Conservation (phyloP, 768 basidiomycete species). For the Leccinum uliginosum region DNA sequence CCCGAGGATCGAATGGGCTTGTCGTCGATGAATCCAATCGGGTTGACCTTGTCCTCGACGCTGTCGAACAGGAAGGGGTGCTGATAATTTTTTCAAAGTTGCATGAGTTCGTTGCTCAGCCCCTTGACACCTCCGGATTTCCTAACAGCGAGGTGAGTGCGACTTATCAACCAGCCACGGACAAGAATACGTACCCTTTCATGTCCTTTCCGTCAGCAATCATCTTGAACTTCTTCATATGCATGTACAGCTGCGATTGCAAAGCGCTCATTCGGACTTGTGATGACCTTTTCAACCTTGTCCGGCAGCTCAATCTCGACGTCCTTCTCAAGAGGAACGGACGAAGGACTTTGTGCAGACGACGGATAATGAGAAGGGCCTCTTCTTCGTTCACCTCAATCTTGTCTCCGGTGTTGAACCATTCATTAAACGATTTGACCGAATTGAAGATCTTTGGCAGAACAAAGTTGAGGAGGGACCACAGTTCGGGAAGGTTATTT, state of each 20-base stretch:
- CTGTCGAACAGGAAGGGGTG: slow-evolving; percentile 96
- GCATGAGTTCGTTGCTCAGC: slow-evolving; percentile 93
- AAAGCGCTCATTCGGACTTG: slow-evolving; percentile 91
- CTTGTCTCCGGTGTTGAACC: slow-evolving; percentile 99
- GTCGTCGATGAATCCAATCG: slow-evolving; percentile 75
- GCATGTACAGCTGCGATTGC: slow-evolving; percentile 90
- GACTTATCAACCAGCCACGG: not conserved
- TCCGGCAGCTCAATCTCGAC: slow-evolving; percentile 94
- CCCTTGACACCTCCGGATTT: slow-evolving; percentile 80
- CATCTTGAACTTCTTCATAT: slow-evolving; percentile 99
- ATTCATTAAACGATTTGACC: slow-evolving; percentile 98
- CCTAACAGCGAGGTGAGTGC: slow-evolving; percentile 34
- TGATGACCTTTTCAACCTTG: slow-evolving; percentile 98
- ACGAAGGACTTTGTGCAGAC: slow-evolving; percentile 91
- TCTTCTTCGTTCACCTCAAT: slow-evolving; percentile 99
- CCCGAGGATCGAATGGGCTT: slow-evolving; percentile 83
- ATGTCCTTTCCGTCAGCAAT: slow-evolving; percentile 76
- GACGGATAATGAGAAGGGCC: slow-evolving; percentile 92
- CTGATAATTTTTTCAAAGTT: slow-evolving; percentile 96
- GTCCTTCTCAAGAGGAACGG: slow-evolving; percentile 92
- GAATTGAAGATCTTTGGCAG: slow-evolving; percentile 97
- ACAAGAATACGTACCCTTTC: slow-evolving; percentile 56
- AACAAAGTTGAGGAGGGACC: slow-evolving; percentile 94
- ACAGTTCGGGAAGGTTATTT: slow-evolving; percentile 94
- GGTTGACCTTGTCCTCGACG: slow-evolving; percentile 92